Base-by-base conservation (phyloP, 2,329 filamentous ascomycete species). In the Tolypocladium inflatum region DNA sequence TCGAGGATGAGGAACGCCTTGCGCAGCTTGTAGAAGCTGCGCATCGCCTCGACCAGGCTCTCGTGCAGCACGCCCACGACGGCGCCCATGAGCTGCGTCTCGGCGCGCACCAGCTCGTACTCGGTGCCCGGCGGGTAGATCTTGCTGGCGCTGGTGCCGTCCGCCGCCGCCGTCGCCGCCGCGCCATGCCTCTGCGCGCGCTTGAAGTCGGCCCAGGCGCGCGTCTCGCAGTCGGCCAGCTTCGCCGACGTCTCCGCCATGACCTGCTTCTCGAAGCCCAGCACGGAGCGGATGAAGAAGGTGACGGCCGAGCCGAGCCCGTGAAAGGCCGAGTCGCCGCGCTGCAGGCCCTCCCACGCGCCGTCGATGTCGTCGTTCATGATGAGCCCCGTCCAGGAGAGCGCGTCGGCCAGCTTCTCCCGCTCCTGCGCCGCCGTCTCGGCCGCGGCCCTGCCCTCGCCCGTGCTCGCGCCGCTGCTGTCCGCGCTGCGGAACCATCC, bases 41-140 rank as follows among this genome's bases (percentile, higher is more conserved):
- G 91, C 71, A 97, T 83, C 19, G 86, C 91, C 71, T 97, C 94
- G 0, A 92, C 93, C 65, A 97, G 74, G 69, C 90, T 96, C 76
- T 97, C 94, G 63, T 95, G 95, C 65, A 97, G 76, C 19, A 97
- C 90, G 0, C 86, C 90, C 0, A 97, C 86, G 1, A 99, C 87
- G 0, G 92, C 92, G 58, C 84, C 83, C 88, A 97, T 96, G 62
- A 97, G 79, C 72, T 96, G 90, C 2, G 90, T 84, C 75, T 97
- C 86, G 5, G 91, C 90, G 60, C 91, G 84, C 60, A 91, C 89
- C 4, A 97, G 78, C 2, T 90, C 85, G 70, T 89, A 97, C 74
- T 99, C 93, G 6, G 88, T 89, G 2, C 94, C 94, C 0, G 89
- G 81, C 0, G 89, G 85, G 66, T 96, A 97, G 30, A 96, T 75